Evolutionary conservation across 2,329 filamentous ascomycete species (phyloP).

Genomic region (Dactylellina drechsleri): DNA sequence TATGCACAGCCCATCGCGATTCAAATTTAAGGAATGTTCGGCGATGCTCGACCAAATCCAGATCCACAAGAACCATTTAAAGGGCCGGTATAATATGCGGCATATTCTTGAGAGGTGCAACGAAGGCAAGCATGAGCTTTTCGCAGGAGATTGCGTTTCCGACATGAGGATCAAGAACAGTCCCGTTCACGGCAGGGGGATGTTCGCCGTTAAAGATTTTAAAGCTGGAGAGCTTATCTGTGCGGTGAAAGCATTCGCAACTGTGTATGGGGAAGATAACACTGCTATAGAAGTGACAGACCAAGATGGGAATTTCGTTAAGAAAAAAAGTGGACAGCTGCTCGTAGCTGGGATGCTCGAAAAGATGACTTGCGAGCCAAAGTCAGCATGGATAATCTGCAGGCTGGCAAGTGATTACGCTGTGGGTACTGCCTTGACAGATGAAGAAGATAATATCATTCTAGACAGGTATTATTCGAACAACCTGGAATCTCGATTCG

Average conservation of each 20-base stretch:
- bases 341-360: constrained; percentile 18
- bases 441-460: constrained; percentile 7
- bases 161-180: constrained; percentile 21
- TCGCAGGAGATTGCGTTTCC: constrained; percentile 20
- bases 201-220: constrained; percentile 24
- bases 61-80: background rate
- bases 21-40: constrained; percentile 45
- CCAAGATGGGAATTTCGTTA: constrained; percentile 4
- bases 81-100: constrained; percentile 41
- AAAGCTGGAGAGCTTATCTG: constrained; percentile 36
- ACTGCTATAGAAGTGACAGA: background rate
- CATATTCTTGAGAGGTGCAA: constrained; percentile 23
- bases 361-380: constrained; percentile 26
- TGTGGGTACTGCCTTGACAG: constrained; percentile 5
- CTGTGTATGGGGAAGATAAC: constrained; percentile 16
- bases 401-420: constrained; percentile 12
- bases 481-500: too few species aligned
- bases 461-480: constrained; percentile 20
- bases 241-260: constrained; percentile 29
- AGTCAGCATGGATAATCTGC: constrained; percentile 14
- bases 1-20: constrained; percentile 19
- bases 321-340: constrained; percentile 26
- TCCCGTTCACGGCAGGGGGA: constrained; percentile 4
- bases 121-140: constrained; percentile 5
- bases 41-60: constrained; percentile 20